phyloP scores from a whole-genome alignment of 1,139 yeast species.

The Protomyces pachydermus region DNA sequence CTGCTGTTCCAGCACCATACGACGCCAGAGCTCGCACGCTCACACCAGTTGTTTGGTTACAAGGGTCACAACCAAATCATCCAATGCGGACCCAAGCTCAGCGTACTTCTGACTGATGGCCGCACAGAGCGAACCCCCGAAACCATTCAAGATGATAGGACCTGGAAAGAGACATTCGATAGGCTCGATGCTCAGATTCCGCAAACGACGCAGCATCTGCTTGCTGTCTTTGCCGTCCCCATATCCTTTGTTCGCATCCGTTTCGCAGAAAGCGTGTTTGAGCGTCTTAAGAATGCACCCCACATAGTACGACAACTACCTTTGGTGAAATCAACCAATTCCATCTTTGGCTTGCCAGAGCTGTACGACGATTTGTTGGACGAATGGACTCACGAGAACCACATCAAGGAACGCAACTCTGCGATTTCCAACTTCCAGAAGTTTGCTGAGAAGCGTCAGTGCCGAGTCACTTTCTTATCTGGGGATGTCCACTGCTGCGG shows the following conservation, averaged over 20 bases:
- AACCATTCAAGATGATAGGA: constrained; percentile 51
- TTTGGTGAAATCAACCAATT: constrained; percentile 48
- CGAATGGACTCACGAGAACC: constrained; percentile 91
- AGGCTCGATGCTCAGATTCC: constrained; percentile 43
- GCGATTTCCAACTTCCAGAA: constrained; percentile 54
- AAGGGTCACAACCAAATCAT: constrained; percentile 32
- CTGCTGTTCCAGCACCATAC: constrained; percentile 87
- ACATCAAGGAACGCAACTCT: constrained; percentile 68
- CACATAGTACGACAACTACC: constrained; percentile 43
- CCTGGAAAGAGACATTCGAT: constrained; percentile 59
- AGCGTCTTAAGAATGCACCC: constrained; percentile 30
- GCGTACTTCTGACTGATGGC: constrained; percentile 78
- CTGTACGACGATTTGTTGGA: constrained; percentile 87
- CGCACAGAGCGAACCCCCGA: constrained; percentile 77
- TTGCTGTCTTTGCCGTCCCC: constrained; percentile 24
- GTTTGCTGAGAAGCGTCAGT: constrained; percentile 58
- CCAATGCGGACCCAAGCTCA: constrained; percentile 62
- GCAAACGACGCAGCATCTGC: constrained; percentile 15
- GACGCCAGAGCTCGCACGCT: constrained; percentile 42
- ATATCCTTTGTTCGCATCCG: constrained; percentile 22
- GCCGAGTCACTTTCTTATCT: constrained; percentile 73
- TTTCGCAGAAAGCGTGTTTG: constrained; percentile 12
- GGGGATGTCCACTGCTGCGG: constrained; percentile 94
- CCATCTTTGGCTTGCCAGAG: constrained; percentile 86
- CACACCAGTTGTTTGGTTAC: constrained; percentile 35